phyloP scores from a whole-genome alignment of 176 grass and related monocot species.

The Carex kokanica region DNA sequence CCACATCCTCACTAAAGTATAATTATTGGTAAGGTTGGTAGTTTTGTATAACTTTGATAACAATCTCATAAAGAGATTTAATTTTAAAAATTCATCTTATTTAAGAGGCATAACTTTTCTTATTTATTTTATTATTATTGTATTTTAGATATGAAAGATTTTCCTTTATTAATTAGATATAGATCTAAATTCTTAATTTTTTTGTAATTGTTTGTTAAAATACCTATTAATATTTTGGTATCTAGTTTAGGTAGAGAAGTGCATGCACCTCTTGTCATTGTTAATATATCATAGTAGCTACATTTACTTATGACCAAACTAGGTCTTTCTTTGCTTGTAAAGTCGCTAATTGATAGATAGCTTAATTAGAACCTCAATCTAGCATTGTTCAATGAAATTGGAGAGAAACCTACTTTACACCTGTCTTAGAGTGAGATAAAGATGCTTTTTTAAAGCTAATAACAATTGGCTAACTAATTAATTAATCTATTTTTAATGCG shows the following conservation, averaged over 20 bases:
- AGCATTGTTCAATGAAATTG: slow-evolving; percentile 14
- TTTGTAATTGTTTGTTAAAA: neutral
- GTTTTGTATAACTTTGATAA: neutral
- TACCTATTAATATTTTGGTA: neutral
- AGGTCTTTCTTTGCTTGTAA: slow-evolving; percentile 17
- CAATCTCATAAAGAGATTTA: neutral
- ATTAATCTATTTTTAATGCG: slow-evolving; percentile 20
- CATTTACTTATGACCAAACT: slow-evolving; percentile 1
- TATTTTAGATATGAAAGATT: neutral
- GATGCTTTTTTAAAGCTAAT: slow-evolving; percentile 32
- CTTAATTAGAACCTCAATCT: slow-evolving; percentile 18
- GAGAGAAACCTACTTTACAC: slow-evolving; percentile 19
- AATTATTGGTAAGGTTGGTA: neutral
- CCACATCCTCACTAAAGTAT: neutral
- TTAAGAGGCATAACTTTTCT: neutral
- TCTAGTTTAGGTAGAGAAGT: neutral
- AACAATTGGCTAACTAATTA: slow-evolving; percentile 38
- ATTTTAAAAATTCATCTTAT: neutral
- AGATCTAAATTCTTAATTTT: neutral
- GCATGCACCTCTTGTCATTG: neutral
- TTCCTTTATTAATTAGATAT: neutral
- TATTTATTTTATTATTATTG: neutral
- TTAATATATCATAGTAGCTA: neutral
- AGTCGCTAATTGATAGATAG: slow-evolving; percentile 21
- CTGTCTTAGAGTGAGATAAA: slow-evolving; percentile 17